Percentiles rank a stretch among this genome's conserved stretches.
Evolutionary conservation across 371 early-diverging fungal genomes (phyloP).

Genomic region (Mucor circinelloides): DNA sequence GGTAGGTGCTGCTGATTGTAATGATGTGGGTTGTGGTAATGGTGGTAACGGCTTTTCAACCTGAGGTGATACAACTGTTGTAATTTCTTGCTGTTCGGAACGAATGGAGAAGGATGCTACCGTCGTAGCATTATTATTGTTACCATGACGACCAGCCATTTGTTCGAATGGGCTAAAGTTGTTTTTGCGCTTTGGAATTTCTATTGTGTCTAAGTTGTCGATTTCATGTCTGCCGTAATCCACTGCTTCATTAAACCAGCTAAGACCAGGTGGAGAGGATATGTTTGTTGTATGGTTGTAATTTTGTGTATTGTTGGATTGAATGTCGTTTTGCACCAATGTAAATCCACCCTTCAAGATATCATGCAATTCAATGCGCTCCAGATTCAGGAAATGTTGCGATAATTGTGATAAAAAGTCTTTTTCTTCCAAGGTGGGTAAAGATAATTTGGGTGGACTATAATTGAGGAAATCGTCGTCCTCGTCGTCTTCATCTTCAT

Average conservation of each 20-base stretch:
- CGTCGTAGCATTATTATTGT: constrained; percentile 3
- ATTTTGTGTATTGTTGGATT: constrained; percentile 8
- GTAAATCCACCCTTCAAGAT: constrained; percentile 26
- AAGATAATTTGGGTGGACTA: constrained; percentile 7
- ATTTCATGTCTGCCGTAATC: constrained; percentile 22
- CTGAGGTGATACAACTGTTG: constrained; percentile 13
- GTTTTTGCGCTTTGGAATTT: constrained; percentile 3
- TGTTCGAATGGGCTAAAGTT: constrained; percentile 11
- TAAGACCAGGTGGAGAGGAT: constrained; percentile 19
- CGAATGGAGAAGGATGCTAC: not conserved
- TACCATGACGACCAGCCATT: constrained; percentile 4
- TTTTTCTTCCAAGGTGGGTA: constrained; percentile 23
- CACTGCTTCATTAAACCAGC: constrained; percentile 27
- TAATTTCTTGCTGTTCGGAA: constrained; percentile 4
- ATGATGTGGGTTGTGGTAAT: constrained; percentile 4
- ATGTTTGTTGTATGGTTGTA: not conserved
- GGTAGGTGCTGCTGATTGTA: not conserved
- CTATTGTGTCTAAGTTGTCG: constrained; percentile 14
- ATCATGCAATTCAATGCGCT: constrained; percentile 24
- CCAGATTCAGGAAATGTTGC: constrained; percentile 15
- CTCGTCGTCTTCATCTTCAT: constrained; percentile 5
- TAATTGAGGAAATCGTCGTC: constrained; percentile 9
- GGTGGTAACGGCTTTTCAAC: constrained; percentile 15
- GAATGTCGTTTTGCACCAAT: constrained; percentile 25
- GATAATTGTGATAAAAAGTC: constrained; percentile 23